Base-by-base conservation (phyloP, 2,329 filamentous ascomycete genomes). In the Talaromyces verruculosus region DNA sequence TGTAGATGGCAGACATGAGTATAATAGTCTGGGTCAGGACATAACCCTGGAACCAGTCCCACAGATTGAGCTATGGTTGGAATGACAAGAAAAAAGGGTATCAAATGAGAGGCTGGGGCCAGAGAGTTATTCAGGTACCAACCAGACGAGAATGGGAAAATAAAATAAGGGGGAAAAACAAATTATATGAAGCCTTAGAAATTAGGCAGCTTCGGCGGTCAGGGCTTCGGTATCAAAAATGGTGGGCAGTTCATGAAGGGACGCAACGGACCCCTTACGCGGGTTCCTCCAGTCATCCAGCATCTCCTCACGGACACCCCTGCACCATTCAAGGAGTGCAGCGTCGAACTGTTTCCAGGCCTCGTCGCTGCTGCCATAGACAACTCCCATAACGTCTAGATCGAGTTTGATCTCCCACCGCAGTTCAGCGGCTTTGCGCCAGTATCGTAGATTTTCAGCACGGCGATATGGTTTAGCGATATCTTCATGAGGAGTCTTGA, bases 381-480 rank as follows among this genome's bases (percentile, higher is more conserved):
- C 93, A 7, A 97, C 86, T 33, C 90, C 92, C 78, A 96, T 89
- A 25, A 94, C 92, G 73, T 97, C 92, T 63, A 97, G 84, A 69
- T 89, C 87, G 61, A 98, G 83, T 71, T 91, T 86, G 45, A 93
- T 87, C 79, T 98, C 95, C 89, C 94, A 99, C 64, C 95, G 88
- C 66, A 98, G 84, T 80, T 99, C 93, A 7, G 93, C 93, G 1
- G 94, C 95, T 81, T 99, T 99, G 79, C 91, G 87, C 94, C 95
- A 99, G 82, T 91, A 99, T 47, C 93, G 88, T 68, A 99, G 84
- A 76, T 99, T 99, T 72, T 99, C 95, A 2, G 93, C 92, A 68
- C 89, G 89, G 59, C 95, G 90, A 77, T 99, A 99, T 0, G 95
- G 95, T 79, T 98, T 98, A 67, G 88, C 89, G 10, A 95, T 94